A percentile compares a stretch with the other conserved stretches of the same genome.
phyloP scores from a whole-genome alignment of 2,329 filamentous ascomycete genomes.

The Thelonectria discophora region DNA sequence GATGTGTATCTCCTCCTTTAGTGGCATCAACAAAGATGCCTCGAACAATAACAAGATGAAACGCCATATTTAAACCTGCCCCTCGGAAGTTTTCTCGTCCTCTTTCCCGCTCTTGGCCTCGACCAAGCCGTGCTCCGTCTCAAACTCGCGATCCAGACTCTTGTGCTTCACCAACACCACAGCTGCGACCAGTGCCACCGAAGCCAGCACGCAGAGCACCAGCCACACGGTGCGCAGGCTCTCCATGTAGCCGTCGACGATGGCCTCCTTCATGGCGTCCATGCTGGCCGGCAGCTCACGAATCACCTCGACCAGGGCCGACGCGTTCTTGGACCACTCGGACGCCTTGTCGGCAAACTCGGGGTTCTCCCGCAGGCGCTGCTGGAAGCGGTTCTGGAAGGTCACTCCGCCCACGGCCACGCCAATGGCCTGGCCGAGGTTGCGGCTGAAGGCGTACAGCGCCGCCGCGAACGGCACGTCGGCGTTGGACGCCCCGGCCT shows the following conservation, averaged over 20 bases:
- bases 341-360: conserved; percentile 53
- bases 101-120: conserved; percentile 6
- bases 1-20: too few species aligned
- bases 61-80: conserved; percentile 18
- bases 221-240: conserved; percentile 47
- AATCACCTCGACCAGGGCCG: conserved; percentile 60
- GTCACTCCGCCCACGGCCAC: conserved; percentile 73
- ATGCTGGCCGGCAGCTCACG: conserved; percentile 52
- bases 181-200: conserved; percentile 31
- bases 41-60: too few species aligned
- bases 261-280: conserved; percentile 32
- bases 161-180: conserved; percentile 31
- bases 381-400: conserved; percentile 72
- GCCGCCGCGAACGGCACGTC: conserved; percentile 61
- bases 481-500: conserved; percentile 58
- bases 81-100: conserved; percentile 7
- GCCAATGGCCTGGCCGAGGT: conserved; percentile 71
- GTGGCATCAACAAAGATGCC: too few species aligned
- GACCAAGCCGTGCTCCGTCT: conserved; percentile 33
- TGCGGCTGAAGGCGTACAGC: conserved; percentile 69
- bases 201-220: conserved; percentile 44
- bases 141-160: conserved; percentile 36
- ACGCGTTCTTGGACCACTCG: conserved; percentile 65
- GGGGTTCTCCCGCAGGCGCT: conserved; percentile 58
- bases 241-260: conserved; percentile 47